Evolutionary conservation across 768 basidiomycete genomes (phyloP).

Genomic region (Mycena belliarum): DNA sequence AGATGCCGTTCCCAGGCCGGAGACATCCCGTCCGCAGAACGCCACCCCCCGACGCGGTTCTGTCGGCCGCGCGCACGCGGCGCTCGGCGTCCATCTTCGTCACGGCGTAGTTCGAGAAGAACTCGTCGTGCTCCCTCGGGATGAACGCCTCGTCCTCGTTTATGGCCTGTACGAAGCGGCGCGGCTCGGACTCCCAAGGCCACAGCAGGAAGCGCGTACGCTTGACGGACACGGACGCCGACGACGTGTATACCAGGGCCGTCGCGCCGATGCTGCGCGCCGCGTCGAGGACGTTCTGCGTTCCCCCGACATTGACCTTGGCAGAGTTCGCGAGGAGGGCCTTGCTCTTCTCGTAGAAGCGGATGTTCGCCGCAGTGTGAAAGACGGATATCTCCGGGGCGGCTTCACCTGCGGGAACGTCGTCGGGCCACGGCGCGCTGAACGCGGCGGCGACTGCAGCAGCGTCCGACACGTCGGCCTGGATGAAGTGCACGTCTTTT

Average conservation of each 20-base stretch:
- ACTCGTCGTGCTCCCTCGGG: conserved; percentile 57
- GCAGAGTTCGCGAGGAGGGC: conserved; percentile 54
- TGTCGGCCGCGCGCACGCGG: conserved; percentile 34
- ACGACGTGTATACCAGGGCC: conserved; percentile 71
- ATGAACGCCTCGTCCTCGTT: conserved; percentile 57
- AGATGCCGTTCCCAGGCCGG: conserved; percentile 78
- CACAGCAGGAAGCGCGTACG: conserved; percentile 65
- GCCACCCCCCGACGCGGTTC: conserved; percentile 26
- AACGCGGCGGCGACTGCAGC: conserved; percentile 61
- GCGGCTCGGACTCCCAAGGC: conserved; percentile 71
- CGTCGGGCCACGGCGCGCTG: conserved; percentile 58
- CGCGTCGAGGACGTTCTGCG: conserved; percentile 65
- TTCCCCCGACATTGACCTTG: conserved; percentile 67
- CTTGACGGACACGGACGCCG: conserved; percentile 62
- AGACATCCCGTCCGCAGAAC: conserved; percentile 68
- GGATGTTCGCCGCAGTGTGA: conserved; percentile 77
- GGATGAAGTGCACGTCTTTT: conserved; percentile 54
- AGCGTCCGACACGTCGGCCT: conserved; percentile 58
- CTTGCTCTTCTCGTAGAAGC: conserved; percentile 68
- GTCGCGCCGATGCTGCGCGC: conserved; percentile 54
- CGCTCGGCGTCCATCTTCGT: conserved; percentile 63
- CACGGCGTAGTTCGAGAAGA: conserved; percentile 79
- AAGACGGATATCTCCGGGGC: conserved; percentile 60
- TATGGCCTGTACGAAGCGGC: conserved; percentile 60
- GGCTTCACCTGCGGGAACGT: no score